Evolutionary conservation across 1,139 yeast species (phyloP).

Genomic region (Petasospora rhodanensis): DNA sequence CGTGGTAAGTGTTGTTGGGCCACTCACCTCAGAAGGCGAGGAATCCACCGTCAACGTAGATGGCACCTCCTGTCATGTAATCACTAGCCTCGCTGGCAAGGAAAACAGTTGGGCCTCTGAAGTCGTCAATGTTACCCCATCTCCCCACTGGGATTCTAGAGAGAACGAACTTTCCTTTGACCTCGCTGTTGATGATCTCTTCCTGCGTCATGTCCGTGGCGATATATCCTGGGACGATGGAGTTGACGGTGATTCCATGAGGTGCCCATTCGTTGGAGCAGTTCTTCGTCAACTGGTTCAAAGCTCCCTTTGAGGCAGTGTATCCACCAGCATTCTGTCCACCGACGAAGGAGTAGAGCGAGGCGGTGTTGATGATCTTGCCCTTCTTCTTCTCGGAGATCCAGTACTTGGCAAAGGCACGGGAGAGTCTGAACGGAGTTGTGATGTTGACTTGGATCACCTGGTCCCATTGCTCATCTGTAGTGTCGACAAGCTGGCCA

Average conservation of each 20-base stretch:
- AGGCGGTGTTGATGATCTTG: slow-evolving; percentile 61
- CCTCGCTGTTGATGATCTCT: slow-evolving; percentile 33
- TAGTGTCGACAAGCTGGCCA: slow-evolving; percentile 33
- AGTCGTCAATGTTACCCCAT: slow-evolving; percentile 51
- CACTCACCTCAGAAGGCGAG: slow-evolving; percentile 1
- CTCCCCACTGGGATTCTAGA: slow-evolving; percentile 46
- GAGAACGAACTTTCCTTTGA: slow-evolving; percentile 29
- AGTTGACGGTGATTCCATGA: slow-evolving; percentile 48
- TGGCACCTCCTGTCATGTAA: slow-evolving; percentile 48
- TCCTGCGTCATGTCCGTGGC: slow-evolving; percentile 45
- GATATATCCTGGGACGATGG: slow-evolving; percentile 54
- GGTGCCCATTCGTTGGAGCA: slow-evolving; percentile 51
- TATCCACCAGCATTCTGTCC: slow-evolving; percentile 43
- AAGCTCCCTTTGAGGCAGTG: slow-evolving; percentile 50
- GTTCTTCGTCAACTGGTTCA: slow-evolving; percentile 45
- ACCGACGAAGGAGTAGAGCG: slow-evolving; percentile 42
- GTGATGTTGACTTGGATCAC: slow-evolving; percentile 47
- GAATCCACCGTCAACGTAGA: slow-evolving; percentile 59
- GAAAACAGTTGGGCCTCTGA: slow-evolving; percentile 51
- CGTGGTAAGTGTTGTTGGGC: too few relatives aligned
- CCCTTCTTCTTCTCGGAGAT: slow-evolving; percentile 47
- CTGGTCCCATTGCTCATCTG: slow-evolving; percentile 38
- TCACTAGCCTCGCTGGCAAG: slow-evolving; percentile 46
- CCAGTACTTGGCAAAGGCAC: slow-evolving; percentile 43
- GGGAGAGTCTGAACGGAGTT: slow-evolving; percentile 42